Evolutionary conservation across 169 alveolate species (phyloP), one percentile per base, ranked within the genome.

Genomic region (Babesia ovis): DNA sequence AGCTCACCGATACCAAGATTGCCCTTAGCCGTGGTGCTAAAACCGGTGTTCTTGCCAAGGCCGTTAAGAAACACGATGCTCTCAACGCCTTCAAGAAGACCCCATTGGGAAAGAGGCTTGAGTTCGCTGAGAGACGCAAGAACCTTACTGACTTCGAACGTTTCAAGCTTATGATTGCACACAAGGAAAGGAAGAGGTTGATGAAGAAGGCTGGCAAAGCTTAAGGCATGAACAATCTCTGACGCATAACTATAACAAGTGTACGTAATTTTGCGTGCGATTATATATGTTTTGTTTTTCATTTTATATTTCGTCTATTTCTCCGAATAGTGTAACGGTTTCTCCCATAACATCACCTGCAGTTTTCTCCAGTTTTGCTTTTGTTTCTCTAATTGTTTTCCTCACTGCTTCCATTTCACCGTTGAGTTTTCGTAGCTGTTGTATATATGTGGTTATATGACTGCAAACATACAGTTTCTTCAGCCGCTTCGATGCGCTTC

Each of bases 21-120:
- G 87, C 88, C 73, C 89, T 94, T 35, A 94, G 89, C 69, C 90
- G 95, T 45, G 96, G 97, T 22, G 93, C 94, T 39, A 92, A 91
- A 69, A 81, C 94, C 27, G 90, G 92, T 23, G 88, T 95, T n/a
- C 68, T 93, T 34, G 80, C 79, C 64, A 91, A 73, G 74, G 92
- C 94, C 39, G 55, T 91, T 48, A 85, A 90, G 18, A 88, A 85
- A 51, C 87, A 89, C 22, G 85, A 89, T 16, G 88, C 90, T 18
- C 53, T 93, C 42, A 87, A 83, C 39, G 85, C 76, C 53, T 93
- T 92, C 75, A 87, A 91, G 67, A 53, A 85, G 66, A 85, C 96
- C 9, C 56, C 89, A 2, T 75, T 92, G 82, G 97, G 96, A 20
- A 92, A 90, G 84, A 90, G 87, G 71, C 75, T 92, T 60, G 80